Percentiles rank a stretch among this genome's conserved stretches.
Evolutionary conservation across 176 grass and related monocot genomes (phyloP).

Genomic region (Cenchrus americanus): DNA sequence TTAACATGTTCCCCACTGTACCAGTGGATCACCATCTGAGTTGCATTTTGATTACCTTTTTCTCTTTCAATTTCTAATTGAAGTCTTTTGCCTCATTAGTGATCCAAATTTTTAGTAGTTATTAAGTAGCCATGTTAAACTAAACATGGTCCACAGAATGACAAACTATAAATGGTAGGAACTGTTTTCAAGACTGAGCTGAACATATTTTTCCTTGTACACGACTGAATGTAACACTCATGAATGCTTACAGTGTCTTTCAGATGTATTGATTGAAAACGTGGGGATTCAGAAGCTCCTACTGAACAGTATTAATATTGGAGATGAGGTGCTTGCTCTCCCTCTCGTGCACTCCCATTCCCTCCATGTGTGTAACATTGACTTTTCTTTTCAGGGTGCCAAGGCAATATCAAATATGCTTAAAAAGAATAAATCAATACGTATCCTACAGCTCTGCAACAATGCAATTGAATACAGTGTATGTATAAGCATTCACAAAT

Average conservation of each 20-base stretch:
- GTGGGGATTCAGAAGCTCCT: slow-evolving; percentile 91
- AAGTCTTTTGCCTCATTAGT: not conserved
- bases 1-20: slow-evolving; percentile 33
- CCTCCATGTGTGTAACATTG: slow-evolving; percentile 17
- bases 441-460: slow-evolving; percentile 84
- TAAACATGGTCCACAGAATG: not conserved
- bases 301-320: slow-evolving; percentile 84
- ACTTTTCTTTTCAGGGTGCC: slow-evolving; percentile 70
- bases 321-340: slow-evolving; percentile 72
- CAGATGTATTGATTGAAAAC: slow-evolving; percentile 90
- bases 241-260: slow-evolving; percentile 91
- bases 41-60: slow-evolving; percentile 25
- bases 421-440: slow-evolving; percentile 85
- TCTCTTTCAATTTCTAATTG: not conserved
- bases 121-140: slow-evolving; percentile 23
- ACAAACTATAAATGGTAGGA: slow-evolving; percentile 1
- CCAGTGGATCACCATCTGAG: not conserved
- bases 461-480: slow-evolving; percentile 93
- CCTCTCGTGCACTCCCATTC: not conserved
- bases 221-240: slow-evolving; percentile 69
- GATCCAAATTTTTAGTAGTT: slow-evolving; percentile 32
- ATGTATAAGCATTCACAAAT: slow-evolving; percentile 45
- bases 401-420: slow-evolving; percentile 85
- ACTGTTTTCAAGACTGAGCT: not conserved
- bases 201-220: slow-evolving; percentile 25